Base-by-base conservation (phyloP, 1,139 yeast genomes). In the Pneumocystis canis region DNA sequence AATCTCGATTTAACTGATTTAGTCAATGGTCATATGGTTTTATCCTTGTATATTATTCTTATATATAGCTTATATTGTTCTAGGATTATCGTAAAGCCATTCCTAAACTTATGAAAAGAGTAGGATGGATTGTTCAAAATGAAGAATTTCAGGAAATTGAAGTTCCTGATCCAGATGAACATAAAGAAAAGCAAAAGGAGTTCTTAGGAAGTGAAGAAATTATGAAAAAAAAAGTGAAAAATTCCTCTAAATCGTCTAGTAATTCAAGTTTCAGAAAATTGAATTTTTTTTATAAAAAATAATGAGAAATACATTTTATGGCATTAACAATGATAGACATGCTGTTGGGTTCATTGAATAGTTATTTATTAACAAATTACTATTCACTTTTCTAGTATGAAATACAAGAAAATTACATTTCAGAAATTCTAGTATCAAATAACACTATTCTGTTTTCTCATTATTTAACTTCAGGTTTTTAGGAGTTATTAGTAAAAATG, bases 71-170 rank as follows among this genome's bases (percentile, higher is more conserved):
- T 11, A 47, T 25, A 25, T 47, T 25, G 25, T 47, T 25, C 25
- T 25, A 47, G 54, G 7, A 47, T 5, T 94, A 94, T 74, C 86
- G 98, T 77, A 86, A 85, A 67, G 90, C 89, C 14, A 89, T 94
- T 79, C 98, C 98, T 0, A 82, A 82, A 68, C 78, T 94, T 61
- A 73, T 94, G 68, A 80, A 81, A 67, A 74, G 75, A 61, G 71
- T 87, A 58, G 89, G 88, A 9, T 87, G 95, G 84, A 87, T 88
- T 66, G 87, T 92, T 2, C 73, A 89, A 61, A 83, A 87, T 68
- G 98, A 92, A 67, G 96, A 90, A 71, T 92, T 94, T 72, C 85
- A 87, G 18, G 99, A 94, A 73, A 90, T 94, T 67, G 97, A 90
- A 71, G 97, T 92, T 70, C 95, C 97, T 0, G 96, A 92, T 73